phyloP scores from a whole-genome alignment of 495 filamentous ascomycete genomes.

The Oleoguttula mirabilis region DNA sequence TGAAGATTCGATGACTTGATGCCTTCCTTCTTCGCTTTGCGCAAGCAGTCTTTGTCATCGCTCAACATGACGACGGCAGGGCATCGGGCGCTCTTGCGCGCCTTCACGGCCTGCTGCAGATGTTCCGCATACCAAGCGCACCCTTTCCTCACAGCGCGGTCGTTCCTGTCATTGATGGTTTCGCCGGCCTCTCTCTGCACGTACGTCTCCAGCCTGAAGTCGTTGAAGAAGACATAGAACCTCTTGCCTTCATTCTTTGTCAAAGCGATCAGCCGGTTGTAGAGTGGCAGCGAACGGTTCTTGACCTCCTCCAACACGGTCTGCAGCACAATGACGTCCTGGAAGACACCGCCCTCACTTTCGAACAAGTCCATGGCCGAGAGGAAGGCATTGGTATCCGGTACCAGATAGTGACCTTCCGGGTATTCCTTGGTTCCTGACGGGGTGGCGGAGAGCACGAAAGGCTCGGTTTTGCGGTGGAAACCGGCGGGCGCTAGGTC shows the following conservation, averaged over 20 bases:
- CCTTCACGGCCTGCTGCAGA: conserved; percentile 46
- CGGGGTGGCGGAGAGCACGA: conserved; percentile 77
- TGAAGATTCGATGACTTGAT: conserved; percentile 43
- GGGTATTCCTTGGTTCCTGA: conserved; percentile 70
- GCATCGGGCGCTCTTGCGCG: conserved; percentile 42
- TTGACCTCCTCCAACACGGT: conserved; percentile 91
- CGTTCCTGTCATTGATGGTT: conserved; percentile 92
- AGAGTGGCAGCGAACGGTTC: conserved; percentile 85
- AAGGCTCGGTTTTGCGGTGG: conserved; percentile 58
- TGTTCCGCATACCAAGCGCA: conserved; percentile 85
- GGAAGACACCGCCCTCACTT: conserved; percentile 70
- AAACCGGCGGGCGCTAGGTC: conserved; percentile 61
- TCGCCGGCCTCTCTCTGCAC: conserved; percentile 62
- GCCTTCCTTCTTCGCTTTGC: conserved; percentile 65
- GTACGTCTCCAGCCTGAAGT: conserved; percentile 88
- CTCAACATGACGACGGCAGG: conserved; percentile 86
- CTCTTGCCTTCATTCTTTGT: conserved; percentile 92
- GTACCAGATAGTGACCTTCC: conserved; percentile 85
- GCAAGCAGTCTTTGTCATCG: conserved; percentile 77
- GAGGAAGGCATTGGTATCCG: conserved; percentile 91
- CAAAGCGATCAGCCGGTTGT: conserved; percentile 79
- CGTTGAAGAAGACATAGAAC: conserved; percentile 98
- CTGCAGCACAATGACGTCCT: conserved; percentile 89
- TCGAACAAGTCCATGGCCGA: conserved; percentile 96
- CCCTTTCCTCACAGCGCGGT: conserved; percentile 75